Evolutionary conservation across 78 protist species (phyloP).

Genomic region (Speleostelium caveatum): DNA sequence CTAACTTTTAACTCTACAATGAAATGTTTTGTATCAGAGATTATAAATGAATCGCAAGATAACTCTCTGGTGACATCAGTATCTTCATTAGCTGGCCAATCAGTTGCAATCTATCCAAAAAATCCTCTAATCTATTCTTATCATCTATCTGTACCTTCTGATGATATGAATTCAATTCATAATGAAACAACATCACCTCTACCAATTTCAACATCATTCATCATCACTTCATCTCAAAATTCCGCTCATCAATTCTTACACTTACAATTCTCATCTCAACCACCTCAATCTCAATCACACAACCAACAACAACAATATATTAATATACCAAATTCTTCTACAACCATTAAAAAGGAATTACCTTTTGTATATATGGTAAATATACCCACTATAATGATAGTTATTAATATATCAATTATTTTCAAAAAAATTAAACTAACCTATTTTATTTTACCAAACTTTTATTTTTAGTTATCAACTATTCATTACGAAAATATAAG

Average conservation of each 20-base stretch:
- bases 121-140: conserved; percentile 29
- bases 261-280: not conserved
- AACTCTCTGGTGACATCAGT: conserved; percentile 7
- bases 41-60: not conserved
- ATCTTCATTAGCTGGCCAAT: conserved; percentile 6
- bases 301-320: not conserved
- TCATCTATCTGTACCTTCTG: not conserved
- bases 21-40: conserved; percentile 26
- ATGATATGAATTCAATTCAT: not conserved
- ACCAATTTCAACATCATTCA: conserved; percentile 34
- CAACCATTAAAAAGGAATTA: conserved; percentile 21
- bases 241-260: not conserved
- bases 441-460: not conserved
- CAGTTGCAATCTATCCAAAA: conserved; percentile 50
- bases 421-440: not conserved
- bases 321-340: not conserved
- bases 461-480: not conserved
- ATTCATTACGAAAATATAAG: not conserved
- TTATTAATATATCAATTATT: no score
- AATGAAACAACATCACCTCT: not conserved
- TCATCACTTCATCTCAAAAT: conserved; percentile 15
- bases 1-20: conserved; percentile 34
- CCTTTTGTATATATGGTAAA: conserved; percentile 45
- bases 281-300: not conserved
- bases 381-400: no score